Conservation (phyloP, 768 basidiomycete species). For the Suillus subaureus region DNA sequence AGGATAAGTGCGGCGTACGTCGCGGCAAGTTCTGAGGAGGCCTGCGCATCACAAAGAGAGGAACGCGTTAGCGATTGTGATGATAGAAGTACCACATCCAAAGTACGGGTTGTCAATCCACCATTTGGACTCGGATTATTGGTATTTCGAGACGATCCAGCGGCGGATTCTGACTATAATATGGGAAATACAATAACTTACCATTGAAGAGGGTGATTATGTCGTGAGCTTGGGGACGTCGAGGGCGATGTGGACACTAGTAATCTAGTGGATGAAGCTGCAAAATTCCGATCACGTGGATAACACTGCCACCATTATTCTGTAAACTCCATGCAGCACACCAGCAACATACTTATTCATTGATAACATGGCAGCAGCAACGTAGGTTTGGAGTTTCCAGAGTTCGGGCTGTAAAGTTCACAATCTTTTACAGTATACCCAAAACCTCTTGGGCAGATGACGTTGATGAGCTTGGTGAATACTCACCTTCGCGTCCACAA, state of each 20-base stretch:
- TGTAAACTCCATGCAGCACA: not conserved
- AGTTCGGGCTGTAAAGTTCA: not conserved
- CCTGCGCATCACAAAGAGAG: conserved; percentile 31
- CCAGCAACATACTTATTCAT: not conserved
- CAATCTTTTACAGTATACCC: conserved; percentile 12
- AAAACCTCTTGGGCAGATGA: conserved; percentile 92
- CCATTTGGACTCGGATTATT: conserved; percentile 6
- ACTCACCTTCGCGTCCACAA: not conserved
- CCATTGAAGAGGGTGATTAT: conserved; percentile 25
- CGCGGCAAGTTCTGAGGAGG: conserved; percentile 80
- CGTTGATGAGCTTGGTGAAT: conserved; percentile 71
- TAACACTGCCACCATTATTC: not conserved
- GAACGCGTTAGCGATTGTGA: conserved; percentile 18
- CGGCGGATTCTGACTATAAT: not conserved
- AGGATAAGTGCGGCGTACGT: conserved; percentile 98
- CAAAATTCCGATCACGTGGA: conserved; percentile 1
- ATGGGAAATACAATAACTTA: conserved; percentile 17
- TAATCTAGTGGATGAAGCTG: not conserved
- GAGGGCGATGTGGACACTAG: conserved; percentile 18
- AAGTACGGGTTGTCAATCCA: conserved; percentile 20
- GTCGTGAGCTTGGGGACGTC: conserved; percentile 14
- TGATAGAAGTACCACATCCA: conserved; percentile 15
- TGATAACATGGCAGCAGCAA: conserved; percentile 7
- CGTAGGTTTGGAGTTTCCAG: not conserved
- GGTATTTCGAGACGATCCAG: not conserved